Percentiles rank a stretch among this genome's conserved stretches.
Conservation (phyloP, 1,284 basidiomycete genomes). For the Entoloma clypeatum region DNA sequence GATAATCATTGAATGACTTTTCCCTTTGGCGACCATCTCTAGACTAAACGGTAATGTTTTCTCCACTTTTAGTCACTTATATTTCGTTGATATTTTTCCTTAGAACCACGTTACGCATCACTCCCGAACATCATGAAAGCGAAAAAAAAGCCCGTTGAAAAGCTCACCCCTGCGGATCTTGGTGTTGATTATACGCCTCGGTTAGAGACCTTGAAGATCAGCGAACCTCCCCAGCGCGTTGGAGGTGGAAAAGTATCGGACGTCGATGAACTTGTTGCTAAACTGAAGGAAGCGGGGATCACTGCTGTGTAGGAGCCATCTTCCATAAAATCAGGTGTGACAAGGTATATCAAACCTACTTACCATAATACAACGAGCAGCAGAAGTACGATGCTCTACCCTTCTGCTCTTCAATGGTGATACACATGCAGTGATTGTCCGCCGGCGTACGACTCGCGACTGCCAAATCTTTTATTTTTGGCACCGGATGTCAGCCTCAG, state of each 20-base stretch:
- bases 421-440: too few relatives aligned
- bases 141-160: constrained; percentile 97
- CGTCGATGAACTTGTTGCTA: constrained; percentile 88
- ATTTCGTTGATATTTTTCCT: background rate
- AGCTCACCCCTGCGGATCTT: constrained; percentile 77
- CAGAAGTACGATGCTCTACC: too few relatives aligned
- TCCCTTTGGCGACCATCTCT: background rate
- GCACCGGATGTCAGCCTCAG: too few relatives aligned
- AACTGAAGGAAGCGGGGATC: constrained; percentile 89
- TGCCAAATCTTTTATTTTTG: too few relatives aligned
- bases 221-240: constrained; percentile 86
- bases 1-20: constrained; percentile 5
- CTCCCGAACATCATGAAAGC: constrained; percentile 98
- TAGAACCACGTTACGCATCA: constrained; percentile 92
- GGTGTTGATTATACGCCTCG: constrained; percentile 79
- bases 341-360: too few relatives aligned
- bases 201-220: constrained; percentile 87
- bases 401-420: too few relatives aligned
- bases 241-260: constrained; percentile 90
- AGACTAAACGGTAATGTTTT: constrained; percentile 55
- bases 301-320: constrained; percentile 37
- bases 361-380: too few relatives aligned
- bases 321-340: constrained; percentile 1
- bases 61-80: constrained; percentile 1
- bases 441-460: too few relatives aligned